Evolutionary conservation across 2,329 filamentous ascomycete genomes (phyloP).

Genomic region (Cladosporium sp.): DNA sequence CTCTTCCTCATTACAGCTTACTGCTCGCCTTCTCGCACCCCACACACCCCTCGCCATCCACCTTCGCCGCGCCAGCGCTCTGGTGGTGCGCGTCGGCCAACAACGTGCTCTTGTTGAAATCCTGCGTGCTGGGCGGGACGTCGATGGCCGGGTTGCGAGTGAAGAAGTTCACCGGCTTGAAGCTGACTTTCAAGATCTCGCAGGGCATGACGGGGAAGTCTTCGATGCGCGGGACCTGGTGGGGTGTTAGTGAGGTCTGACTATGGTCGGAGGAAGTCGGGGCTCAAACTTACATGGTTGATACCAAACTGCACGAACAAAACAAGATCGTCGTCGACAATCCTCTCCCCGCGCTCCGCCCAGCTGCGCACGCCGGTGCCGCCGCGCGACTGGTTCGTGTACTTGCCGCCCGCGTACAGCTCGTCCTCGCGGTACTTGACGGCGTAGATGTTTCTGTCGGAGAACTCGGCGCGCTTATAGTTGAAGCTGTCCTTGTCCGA

Average conservation of each 20-base stretch:
- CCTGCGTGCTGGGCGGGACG: slow-evolving; percentile 47
- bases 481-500: slow-evolving; percentile 49
- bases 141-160: slow-evolving; percentile 53
- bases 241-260: slow-evolving; percentile 6
- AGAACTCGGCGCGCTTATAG: slow-evolving; percentile 54
- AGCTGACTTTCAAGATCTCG: slow-evolving; percentile 51
- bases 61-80: slow-evolving; percentile 27
- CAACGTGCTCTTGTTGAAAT: slow-evolving; percentile 38
- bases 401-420: slow-evolving; percentile 54
- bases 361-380: slow-evolving; percentile 43
- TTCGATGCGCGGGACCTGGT: slow-evolving; percentile 45
- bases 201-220: slow-evolving; percentile 56
- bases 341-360: slow-evolving; percentile 47
- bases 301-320: slow-evolving; percentile 53
- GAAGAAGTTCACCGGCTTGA: slow-evolving; percentile 56
- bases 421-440: slow-evolving; percentile 53
- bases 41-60: slow-evolving; percentile 29
- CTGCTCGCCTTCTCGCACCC: neutral
- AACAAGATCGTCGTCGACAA: slow-evolving; percentile 52
- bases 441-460: slow-evolving; percentile 54
- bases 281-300: slow-evolving; percentile 38
- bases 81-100: slow-evolving; percentile 29
- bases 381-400: slow-evolving; percentile 55
- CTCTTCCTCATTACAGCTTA: neutral
- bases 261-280: neutral